A percentile compares a stretch with the other conserved stretches of the same genome.
Evolutionary conservation across 2,329 filamentous ascomycete species (phyloP).

Genomic region (Stachybotrys chartarum): DNA sequence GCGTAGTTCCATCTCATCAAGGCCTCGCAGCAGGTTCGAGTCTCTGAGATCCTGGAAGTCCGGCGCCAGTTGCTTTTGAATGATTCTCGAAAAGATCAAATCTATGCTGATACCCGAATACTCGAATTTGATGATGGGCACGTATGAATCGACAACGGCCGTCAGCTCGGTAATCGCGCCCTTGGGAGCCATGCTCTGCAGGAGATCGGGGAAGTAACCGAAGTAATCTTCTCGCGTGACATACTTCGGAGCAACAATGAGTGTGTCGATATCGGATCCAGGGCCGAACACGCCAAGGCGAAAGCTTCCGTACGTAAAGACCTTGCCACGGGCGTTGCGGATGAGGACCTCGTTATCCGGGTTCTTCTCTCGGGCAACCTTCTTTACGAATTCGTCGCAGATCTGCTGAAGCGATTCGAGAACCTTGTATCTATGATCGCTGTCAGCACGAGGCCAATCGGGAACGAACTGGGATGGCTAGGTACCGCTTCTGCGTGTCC

Average conservation of each 20-base stretch:
- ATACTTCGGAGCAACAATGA: constrained; percentile 86
- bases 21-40: constrained; percentile 73
- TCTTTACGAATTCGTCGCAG: constrained; percentile 78
- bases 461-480: neutral
- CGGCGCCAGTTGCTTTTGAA: constrained; percentile 60
- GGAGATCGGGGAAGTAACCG: constrained; percentile 71
- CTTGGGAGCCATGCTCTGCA: constrained; percentile 67
- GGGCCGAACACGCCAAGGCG: constrained; percentile 90
- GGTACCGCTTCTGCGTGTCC: constrained; percentile 75
- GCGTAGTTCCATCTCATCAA: constrained; percentile 80
- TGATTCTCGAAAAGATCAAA: constrained; percentile 77
- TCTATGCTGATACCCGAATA: constrained; percentile 90
- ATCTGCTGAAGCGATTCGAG: constrained; percentile 72
- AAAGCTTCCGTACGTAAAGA: constrained; percentile 96
- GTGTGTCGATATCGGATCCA: constrained; percentile 94
- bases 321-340: constrained; percentile 79
- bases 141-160: constrained; percentile 81
- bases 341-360: constrained; percentile 67
- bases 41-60: constrained; percentile 69
- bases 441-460: neutral
- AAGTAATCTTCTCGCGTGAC: constrained; percentile 90
- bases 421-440: constrained; percentile 53
- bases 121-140: constrained; percentile 96
- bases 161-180: constrained; percentile 81
- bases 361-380: constrained; percentile 67